Conservation (phyloP, 495 filamentous ascomycete species). For the Penicillium coffeae region DNA sequence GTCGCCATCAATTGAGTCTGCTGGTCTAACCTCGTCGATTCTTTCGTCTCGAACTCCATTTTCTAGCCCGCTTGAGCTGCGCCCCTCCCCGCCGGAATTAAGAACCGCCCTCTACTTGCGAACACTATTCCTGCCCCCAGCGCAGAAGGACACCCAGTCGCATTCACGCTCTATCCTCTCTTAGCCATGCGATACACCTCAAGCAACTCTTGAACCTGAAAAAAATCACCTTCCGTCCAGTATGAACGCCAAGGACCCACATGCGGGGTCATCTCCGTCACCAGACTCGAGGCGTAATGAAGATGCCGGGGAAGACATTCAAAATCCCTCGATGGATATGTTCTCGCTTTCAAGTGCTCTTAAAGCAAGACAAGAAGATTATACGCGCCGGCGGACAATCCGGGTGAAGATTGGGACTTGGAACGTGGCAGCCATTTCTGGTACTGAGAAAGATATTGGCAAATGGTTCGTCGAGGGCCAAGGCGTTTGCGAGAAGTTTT, state of each 20-base stretch:
- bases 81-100: constrained; percentile 7
- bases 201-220: not conserved
- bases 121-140: constrained; percentile 5
- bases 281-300: constrained; percentile 16
- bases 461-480: constrained; percentile 80
- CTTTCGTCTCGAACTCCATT: not conserved
- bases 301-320: constrained; percentile 21
- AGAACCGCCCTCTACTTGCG: constrained; percentile 6
- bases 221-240: not conserved
- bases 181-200: constrained; percentile 1
- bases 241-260: constrained; percentile 14
- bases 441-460: constrained; percentile 79
- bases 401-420: constrained; percentile 86
- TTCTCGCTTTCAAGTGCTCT: constrained; percentile 56
- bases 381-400: constrained; percentile 63
- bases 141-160: constrained; percentile 4
- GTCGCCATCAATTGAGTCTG: constrained; percentile 1
- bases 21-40: not conserved
- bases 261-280: constrained; percentile 6
- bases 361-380: constrained; percentile 71
- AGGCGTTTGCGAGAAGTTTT: constrained; percentile 59
- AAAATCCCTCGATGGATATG: constrained; percentile 25
- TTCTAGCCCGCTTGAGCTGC: not conserved
- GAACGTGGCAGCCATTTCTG: constrained; percentile 84
- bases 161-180: not conserved